phyloP scores from a whole-genome alignment of 2,329 filamentous ascomycete genomes.

The Monilinia fructigena region DNA sequence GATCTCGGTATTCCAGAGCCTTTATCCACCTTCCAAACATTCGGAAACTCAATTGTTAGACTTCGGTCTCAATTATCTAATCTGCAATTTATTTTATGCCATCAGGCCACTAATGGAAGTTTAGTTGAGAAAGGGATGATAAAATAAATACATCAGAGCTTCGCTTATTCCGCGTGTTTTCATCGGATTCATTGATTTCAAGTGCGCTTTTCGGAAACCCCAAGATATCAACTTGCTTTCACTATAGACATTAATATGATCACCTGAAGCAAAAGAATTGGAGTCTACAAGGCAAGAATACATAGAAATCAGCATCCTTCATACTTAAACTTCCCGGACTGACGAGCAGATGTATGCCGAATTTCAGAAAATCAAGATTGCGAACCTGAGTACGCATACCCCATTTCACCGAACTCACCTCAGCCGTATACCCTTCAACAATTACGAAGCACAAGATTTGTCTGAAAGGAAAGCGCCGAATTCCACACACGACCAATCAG shows the following conservation, averaged over 20 bases:
- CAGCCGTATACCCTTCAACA: too few species aligned
- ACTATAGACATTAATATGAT: background rate
- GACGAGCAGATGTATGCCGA: background rate
- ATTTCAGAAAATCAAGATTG: background rate
- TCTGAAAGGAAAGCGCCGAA: too few species aligned
- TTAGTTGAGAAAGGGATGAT: background rate
- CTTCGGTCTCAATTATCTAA: background rate
- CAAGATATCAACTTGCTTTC: background rate
- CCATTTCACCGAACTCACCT: too few species aligned
- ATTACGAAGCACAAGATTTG: too few species aligned
- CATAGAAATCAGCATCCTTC: background rate
- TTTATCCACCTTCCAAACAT: background rate
- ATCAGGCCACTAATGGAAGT: background rate
- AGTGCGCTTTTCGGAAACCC: accelerated
- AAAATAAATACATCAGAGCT: background rate
- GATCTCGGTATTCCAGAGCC: accelerated
- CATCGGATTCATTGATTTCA: background rate
- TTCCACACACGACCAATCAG: too few species aligned
- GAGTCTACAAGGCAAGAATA: background rate
- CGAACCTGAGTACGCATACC: background rate
- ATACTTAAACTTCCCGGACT: background rate
- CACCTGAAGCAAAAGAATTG: background rate
- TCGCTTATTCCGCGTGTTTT: background rate
- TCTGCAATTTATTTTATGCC: background rate
- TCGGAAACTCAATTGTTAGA: background rate